Evolutionary conservation across 129 eudicot species (phyloP), one percentile per base, ranked within the genome.

Genomic region (Logfia minima): DNA sequence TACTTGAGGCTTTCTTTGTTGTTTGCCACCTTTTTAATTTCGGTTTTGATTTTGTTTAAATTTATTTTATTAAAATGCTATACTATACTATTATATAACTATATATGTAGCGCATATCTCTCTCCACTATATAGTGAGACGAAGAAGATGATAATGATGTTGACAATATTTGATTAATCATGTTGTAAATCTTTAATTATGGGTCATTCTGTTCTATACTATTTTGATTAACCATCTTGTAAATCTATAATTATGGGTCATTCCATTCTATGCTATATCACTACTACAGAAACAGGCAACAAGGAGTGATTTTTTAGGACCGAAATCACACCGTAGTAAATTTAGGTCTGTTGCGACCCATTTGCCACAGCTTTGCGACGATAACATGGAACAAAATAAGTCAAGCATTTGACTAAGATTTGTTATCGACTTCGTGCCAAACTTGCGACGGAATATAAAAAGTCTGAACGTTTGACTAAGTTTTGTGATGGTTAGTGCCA

Each of bases 151-250:
- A 80, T 41, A 77, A 77, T 80, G 75, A 77, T 80, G 75, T 80
- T 80, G 84, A 74, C 75, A n/a, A 74, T 75, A 67, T 81, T 58
- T 87, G 70, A 88, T 89, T 89, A 87, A 87, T 91, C 85, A 79
- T 88, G 87, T 87, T 89, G 95, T 89, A 89, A 75, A 85, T 81
- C 64, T 83, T 75, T 26, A 69, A 80, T 80, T 80, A 81, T 87
- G 87, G 76, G 59, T 28, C 76, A 51, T 51, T 68, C 48, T 72
- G 34, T 28, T 85, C 69, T 55, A 80, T 77, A 63, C 31, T 79
- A 61, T 66, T 81, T 58, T 87, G 70, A 88, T 89, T 89, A 87
- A 87, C 96, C 85, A 79, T 88, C 85, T 87, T 89, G 95, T 89
- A 89, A 75, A 87, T 81, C 64, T 83, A 75, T 26, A 69, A 80